A percentile compares a stretch with the other conserved stretches of the same genome.
phyloP scores from a whole-genome alignment of 2,329 filamentous ascomycete species.

The Exserohilum turcica region DNA sequence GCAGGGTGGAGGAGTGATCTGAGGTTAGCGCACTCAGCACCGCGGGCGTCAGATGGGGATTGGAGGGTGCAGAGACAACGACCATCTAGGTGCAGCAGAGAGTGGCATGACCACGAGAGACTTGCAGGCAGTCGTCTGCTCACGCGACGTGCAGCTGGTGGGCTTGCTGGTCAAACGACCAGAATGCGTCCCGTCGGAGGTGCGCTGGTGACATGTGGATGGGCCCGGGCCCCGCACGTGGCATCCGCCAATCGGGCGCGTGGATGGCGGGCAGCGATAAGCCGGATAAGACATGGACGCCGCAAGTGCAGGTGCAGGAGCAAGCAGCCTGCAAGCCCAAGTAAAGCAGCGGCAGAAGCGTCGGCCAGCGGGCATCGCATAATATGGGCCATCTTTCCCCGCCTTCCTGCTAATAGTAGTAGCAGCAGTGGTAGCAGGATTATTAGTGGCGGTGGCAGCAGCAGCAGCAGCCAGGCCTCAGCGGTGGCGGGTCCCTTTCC shows the following conservation, averaged over 20 bases:
- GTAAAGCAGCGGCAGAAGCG: not conserved
- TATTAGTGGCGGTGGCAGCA: too few relatives aligned
- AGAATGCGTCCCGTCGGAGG: constrained; percentile 8
- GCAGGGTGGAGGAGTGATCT: constrained; percentile 16
- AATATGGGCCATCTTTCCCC: constrained; percentile 26
- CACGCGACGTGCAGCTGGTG: constrained; percentile 18
- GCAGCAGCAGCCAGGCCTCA: too few relatives aligned
- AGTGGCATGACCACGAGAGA: not conserved
- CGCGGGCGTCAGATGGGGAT: not conserved
- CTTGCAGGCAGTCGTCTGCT: constrained; percentile 1
- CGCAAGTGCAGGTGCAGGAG: too few relatives aligned
- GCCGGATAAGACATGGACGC: constrained; percentile 5
- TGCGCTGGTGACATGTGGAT: constrained; percentile 18
- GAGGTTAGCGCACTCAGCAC: constrained; percentile 4
- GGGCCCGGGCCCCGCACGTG: constrained; percentile 25
- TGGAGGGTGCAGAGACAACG: not conserved
- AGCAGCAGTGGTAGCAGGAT: too few relatives aligned
- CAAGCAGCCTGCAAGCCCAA: too few relatives aligned
- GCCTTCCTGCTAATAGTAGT: constrained; percentile 23
- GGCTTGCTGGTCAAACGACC: constrained; percentile 22
- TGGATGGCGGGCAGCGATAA: constrained; percentile 14
- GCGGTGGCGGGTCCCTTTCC: constrained; percentile 2
- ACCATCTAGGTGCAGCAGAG: not conserved
- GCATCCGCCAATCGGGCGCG: constrained; percentile 10
- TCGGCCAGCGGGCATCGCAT: constrained; percentile 13